Conservation (phyloP, 257 asterid genomes). For the Forsythia viridissima region DNA sequence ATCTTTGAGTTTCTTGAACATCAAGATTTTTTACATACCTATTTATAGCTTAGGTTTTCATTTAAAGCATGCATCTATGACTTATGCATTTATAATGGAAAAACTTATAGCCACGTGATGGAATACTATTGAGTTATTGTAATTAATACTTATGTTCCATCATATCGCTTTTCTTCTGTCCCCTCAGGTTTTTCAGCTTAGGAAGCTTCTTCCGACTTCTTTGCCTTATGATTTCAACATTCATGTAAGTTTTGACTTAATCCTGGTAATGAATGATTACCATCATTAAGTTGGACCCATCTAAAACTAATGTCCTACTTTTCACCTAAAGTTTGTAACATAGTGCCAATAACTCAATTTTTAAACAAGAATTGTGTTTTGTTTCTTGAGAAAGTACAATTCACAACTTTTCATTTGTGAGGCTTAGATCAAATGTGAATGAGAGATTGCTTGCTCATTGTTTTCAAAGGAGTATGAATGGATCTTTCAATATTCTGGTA, state of each 20-base stretch:
- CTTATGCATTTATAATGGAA: background rate
- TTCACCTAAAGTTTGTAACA: too few relatives aligned
- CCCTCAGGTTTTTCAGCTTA: slow-evolving; percentile 79
- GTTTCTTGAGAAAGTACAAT: too few relatives aligned
- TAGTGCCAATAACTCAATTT: too few relatives aligned
- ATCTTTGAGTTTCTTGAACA: background rate
- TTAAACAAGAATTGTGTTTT: too few relatives aligned
- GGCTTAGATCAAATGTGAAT: too few relatives aligned
- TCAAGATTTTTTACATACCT: background rate
- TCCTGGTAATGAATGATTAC: background rate
- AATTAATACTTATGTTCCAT: background rate
- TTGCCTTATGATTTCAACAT: slow-evolving; percentile 79
- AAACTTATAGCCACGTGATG: background rate
- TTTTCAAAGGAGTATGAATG: too few relatives aligned
- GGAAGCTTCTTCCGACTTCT: slow-evolving; percentile 92
- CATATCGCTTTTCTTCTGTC: slow-evolving; percentile 9
- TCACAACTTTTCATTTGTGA: too few relatives aligned
- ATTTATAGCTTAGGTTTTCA: background rate
- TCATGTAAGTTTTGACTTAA: slow-evolving; percentile 60
- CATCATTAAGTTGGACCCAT: too few relatives aligned
- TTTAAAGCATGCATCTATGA: background rate
- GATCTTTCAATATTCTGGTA: too few relatives aligned
- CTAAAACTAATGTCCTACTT: background rate
- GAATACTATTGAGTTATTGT: background rate
- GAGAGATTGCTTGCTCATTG: too few relatives aligned